phyloP scores from a whole-genome alignment of 768 basidiomycete genomes.

The Mycena belliarum region DNA sequence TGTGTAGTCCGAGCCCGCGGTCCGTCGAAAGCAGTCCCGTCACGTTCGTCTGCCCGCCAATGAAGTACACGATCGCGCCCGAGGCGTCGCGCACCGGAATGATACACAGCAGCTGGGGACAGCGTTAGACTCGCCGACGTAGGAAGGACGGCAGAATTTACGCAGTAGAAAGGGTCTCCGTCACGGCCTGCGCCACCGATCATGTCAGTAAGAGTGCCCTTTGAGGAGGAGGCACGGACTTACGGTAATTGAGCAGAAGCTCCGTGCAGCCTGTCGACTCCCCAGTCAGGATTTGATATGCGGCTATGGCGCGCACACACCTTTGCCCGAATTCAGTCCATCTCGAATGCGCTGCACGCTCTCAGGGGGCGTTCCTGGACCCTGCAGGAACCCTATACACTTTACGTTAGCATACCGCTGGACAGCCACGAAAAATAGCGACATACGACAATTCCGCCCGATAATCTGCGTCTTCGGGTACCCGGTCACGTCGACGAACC shows the following conservation, averaged over 20 bases:
- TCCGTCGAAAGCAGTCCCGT: constrained; percentile 17
- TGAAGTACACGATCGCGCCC: constrained; percentile 19
- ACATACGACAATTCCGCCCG: constrained; percentile 21
- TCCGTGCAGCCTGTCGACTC: constrained; percentile 15
- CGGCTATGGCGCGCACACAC: background rate
- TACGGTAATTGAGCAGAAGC: constrained; percentile 20
- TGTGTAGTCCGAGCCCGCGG: constrained; percentile 3
- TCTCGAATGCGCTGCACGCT: constrained; percentile 21
- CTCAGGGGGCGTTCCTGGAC: constrained; percentile 17
- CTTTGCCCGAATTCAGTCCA: constrained; percentile 21
- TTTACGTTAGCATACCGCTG: background rate
- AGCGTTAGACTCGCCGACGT: background rate
- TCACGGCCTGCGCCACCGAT: constrained; percentile 8
- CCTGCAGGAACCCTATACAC: constrained; percentile 16
- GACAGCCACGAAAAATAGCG: background rate
- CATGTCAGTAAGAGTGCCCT: background rate
- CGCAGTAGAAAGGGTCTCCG: constrained; percentile 22
- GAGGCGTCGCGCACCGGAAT: constrained; percentile 18
- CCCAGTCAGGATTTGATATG: background rate
- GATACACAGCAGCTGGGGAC: constrained; percentile 19
- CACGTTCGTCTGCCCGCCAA: constrained; percentile 23
- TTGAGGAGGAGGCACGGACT: background rate
- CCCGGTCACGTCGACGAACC: constrained; percentile 20
- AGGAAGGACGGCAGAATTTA: background rate
- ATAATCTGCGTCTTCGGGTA: constrained; percentile 15